phyloP scores from a whole-genome alignment of 495 filamentous ascomycete species.

The Podospora appendiculata region DNA sequence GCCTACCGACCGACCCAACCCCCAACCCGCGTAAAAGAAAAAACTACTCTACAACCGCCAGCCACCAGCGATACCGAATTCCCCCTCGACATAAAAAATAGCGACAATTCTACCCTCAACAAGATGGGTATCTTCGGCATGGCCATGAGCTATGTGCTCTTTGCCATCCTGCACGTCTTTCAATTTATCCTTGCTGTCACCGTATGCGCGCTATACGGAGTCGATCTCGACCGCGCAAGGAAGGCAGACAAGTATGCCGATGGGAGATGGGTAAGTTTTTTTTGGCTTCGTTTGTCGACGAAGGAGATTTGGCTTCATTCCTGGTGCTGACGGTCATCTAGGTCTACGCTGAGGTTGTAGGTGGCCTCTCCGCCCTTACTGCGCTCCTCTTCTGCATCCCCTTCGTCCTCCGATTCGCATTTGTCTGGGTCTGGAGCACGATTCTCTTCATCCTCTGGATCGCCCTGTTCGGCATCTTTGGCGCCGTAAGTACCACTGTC shows the following conservation, averaged over 20 bases:
- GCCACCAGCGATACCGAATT: too few species aligned
- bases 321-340: slow-evolving; percentile 8
- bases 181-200: slow-evolving; percentile 69
- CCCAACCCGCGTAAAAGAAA: too few species aligned
- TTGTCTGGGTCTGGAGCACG: slow-evolving; percentile 59
- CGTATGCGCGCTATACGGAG: slow-evolving; percentile 72
- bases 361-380: slow-evolving; percentile 51
- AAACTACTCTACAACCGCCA: too few species aligned
- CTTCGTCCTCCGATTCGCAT: slow-evolving; percentile 45
- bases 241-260: slow-evolving; percentile 42
- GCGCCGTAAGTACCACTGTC: slow-evolving; percentile 25
- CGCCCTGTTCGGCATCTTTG: slow-evolving; percentile 76
- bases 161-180: slow-evolving; percentile 52
- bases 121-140: slow-evolving; percentile 31
- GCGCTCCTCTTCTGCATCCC: slow-evolving; percentile 56
- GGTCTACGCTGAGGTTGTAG: slow-evolving; percentile 65
- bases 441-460: slow-evolving; percentile 71
- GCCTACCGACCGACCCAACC: too few species aligned
- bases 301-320: slow-evolving; percentile 53
- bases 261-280: slow-evolving; percentile 56
- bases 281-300: slow-evolving; percentile 31
- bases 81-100: too few species aligned
- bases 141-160: slow-evolving; percentile 32
- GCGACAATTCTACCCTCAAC: too few species aligned
- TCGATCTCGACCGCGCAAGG: slow-evolving; percentile 55